These are phyloP conservation scores for Podila epigama DNA, from an alignment of 192 early-diverging fungal species.

Conservation along the genomic window DNA sequence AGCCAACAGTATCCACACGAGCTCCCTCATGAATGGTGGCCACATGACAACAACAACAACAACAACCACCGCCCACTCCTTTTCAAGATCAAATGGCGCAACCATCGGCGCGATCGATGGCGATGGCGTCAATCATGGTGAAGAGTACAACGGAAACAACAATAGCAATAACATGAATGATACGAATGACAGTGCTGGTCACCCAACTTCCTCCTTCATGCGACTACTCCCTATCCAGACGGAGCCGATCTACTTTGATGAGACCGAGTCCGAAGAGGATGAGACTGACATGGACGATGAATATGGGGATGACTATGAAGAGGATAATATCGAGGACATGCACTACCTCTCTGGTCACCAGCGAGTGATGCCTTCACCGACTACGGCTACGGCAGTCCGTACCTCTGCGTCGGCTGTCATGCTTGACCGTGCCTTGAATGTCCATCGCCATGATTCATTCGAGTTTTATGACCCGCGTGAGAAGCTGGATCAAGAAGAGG, in stretches of 20 bases:
- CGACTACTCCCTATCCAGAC: slow-evolving; percentile 32
- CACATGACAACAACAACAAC: background rate
- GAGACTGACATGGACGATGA: background rate
- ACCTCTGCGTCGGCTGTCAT: slow-evolving; percentile 2
- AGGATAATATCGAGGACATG: slow-evolving; percentile 1
- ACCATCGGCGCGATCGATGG: too few relatives aligned
- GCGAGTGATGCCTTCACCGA: background rate
- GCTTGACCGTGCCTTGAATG: background rate
- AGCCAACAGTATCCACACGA: slow-evolving; percentile 3
- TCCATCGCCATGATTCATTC: slow-evolving; percentile 6
- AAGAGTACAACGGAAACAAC: background rate
- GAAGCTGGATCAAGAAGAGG: slow-evolving; percentile 13
- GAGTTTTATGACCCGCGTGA: background rate
- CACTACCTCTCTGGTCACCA: background rate
- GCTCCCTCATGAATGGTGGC: background rate
- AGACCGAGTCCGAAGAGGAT: background rate
- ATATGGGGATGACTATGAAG: background rate
- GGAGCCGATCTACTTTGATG: slow-evolving; percentile 19
- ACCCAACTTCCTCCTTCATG: slow-evolving; percentile 9
- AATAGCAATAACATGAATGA: background rate
- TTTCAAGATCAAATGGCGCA: too few relatives aligned
- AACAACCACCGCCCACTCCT: background rate
- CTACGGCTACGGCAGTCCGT: background rate
- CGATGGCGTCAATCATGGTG: too few relatives aligned
- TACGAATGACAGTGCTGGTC: background rate